These are phyloP conservation scores for Starmerella sp. DNA, from an alignment of 805 yeast genomes.

Conservation along the genomic window DNA sequence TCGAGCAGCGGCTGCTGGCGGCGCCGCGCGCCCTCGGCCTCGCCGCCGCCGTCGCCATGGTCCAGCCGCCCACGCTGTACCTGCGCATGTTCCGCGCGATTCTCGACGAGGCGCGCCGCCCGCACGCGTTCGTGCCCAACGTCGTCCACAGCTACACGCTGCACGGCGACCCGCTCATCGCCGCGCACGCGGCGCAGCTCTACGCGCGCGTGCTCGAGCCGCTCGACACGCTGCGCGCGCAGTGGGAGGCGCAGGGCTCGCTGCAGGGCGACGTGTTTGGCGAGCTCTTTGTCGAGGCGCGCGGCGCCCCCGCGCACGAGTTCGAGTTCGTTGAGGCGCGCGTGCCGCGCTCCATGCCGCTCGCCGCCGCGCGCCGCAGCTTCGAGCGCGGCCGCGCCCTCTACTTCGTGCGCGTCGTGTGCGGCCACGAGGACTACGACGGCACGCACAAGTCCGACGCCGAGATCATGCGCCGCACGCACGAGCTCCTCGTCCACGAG, in stretches of 20 bases:
- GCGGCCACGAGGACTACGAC: constrained; percentile 46
- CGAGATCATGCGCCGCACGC: constrained; percentile 44
- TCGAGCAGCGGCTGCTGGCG: constrained; percentile 29
- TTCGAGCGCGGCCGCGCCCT: constrained; percentile 56
- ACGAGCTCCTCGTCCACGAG: constrained; percentile 39
- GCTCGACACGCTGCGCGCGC: constrained; percentile 45
- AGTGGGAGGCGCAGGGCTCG: constrained; percentile 64
- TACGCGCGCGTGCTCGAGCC: constrained; percentile 43
- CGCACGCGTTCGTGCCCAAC: constrained; percentile 39
- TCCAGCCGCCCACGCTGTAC: constrained; percentile 43
- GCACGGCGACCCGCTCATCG: constrained; percentile 54
- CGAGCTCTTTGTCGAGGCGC: constrained; percentile 48
- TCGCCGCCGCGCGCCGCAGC: constrained; percentile 23
- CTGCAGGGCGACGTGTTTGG: constrained; percentile 38
- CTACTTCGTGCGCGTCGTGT: constrained; percentile 49
- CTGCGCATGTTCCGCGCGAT: constrained; percentile 49
- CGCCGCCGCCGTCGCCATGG: background rate
- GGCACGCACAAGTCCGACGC: constrained; percentile 60
- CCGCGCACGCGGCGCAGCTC: constrained; percentile 35
- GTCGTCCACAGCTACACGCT: constrained; percentile 39
- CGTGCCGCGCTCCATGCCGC: constrained; percentile 33
- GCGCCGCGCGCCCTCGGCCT: background rate
- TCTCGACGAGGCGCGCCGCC: constrained; percentile 25
- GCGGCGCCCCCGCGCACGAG: constrained; percentile 22
- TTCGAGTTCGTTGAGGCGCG: constrained; percentile 23